Evolutionary conservation across 2,329 filamentous ascomycete genomes (phyloP).

Genomic region (Ascochyta lentis): DNA sequence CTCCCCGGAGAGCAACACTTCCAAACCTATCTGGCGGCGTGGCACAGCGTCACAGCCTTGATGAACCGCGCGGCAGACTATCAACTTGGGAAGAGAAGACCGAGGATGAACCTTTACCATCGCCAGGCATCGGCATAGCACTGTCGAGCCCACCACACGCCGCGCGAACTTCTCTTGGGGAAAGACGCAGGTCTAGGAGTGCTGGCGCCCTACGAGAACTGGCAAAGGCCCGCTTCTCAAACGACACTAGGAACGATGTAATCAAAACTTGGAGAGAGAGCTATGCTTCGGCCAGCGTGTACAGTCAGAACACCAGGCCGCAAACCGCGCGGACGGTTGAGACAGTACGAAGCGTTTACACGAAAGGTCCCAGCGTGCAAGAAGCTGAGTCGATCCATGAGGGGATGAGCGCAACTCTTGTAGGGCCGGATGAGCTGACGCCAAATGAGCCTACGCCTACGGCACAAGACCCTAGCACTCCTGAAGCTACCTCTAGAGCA

Average conservation of each 20-base stretch:
- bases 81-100: slow-evolving; percentile 39
- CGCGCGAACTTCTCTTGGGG: slow-evolving; percentile 21
- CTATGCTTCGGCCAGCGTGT: slow-evolving; percentile 40
- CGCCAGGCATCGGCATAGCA: slow-evolving; percentile 45
- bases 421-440: slow-evolving; percentile 26
- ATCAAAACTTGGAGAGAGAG: slow-evolving; percentile 48
- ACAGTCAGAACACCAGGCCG: slow-evolving; percentile 40
- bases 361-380: slow-evolving; percentile 29
- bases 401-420: slow-evolving; percentile 32
- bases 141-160: slow-evolving; percentile 40
- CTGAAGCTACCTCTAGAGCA: slow-evolving; percentile 15
- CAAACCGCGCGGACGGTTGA: slow-evolving; percentile 43
- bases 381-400: slow-evolving; percentile 29
- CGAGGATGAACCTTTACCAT: slow-evolving; percentile 35
- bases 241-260: slow-evolving; percentile 42
- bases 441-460: slow-evolving; percentile 17
- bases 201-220: slow-evolving; percentile 46
- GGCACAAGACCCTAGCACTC: slow-evolving; percentile 15
- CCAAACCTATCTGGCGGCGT: slow-evolving; percentile 38
- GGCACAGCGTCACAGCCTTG: slow-evolving; percentile 37
- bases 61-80: slow-evolving; percentile 32
- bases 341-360: slow-evolving; percentile 35
- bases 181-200: slow-evolving; percentile 47
- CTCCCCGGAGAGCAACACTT: slow-evolving; percentile 45
- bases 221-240: slow-evolving; percentile 32